These are phyloP conservation scores for Conticribra guillardii DNA, from an alignment of 108 stramenopile genomes.

Conservation along the genomic window DNA sequence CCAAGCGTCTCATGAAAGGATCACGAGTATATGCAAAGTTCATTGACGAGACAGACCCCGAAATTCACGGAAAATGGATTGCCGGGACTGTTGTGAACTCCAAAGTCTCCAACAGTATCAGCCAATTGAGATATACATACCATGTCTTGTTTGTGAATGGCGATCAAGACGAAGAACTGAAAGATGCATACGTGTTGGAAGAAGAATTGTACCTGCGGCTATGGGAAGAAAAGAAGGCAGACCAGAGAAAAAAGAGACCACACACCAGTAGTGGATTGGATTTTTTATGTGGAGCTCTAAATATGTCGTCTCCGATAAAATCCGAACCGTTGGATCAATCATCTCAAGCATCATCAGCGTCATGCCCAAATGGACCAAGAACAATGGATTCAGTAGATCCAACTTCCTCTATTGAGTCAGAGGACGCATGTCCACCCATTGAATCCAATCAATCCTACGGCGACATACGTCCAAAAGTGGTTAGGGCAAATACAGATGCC, in stretches of 20 bases:
- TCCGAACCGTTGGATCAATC: neutral
- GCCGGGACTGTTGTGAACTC: conserved; percentile 22
- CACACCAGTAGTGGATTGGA: conserved; percentile 26
- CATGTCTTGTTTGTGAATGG: conserved; percentile 48
- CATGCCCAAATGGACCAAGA: neutral
- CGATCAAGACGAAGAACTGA: conserved; percentile 44
- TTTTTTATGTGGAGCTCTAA: conserved; percentile 20
- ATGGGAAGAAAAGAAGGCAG: conserved; percentile 33
- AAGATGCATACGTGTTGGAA: conserved; percentile 17
- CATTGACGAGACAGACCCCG: conserved; percentile 47
- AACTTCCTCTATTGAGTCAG: too few relatives aligned
- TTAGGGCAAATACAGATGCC: neutral
- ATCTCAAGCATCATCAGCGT: neutral
- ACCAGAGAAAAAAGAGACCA: conserved; percentile 4
- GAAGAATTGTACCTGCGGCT: conserved; percentile 28
- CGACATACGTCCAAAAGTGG: neutral
- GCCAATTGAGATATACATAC: conserved; percentile 15
- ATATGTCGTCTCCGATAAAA: conserved; percentile 28
- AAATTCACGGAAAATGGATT: conserved; percentile 44
- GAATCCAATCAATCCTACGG: too few relatives aligned
- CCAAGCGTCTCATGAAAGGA: conserved; percentile 19
- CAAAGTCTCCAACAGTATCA: neutral
- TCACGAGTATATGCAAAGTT: conserved; percentile 43
- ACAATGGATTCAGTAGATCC: conserved; percentile 10
- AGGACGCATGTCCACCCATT: too few relatives aligned